Conservation (phyloP, 331 rosid species). For the Acacia pycnantha region DNA sequence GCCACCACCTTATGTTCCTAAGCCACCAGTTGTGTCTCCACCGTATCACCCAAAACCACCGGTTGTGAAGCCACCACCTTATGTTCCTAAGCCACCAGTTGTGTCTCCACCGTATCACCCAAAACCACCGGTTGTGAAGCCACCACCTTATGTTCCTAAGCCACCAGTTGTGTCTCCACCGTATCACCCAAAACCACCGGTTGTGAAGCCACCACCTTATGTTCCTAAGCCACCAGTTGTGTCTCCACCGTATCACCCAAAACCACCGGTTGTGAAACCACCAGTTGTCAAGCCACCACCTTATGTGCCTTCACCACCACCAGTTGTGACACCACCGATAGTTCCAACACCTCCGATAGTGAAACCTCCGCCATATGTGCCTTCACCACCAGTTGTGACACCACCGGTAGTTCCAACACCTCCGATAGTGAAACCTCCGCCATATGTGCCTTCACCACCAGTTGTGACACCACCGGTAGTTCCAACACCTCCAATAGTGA, state of each 20-base stretch:
- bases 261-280: background rate
- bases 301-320: background rate
- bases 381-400: conserved; percentile 16
- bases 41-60: conserved; percentile 13
- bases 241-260: conserved; percentile 6
- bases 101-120: conserved; percentile 24
- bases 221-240: background rate
- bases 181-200: conserved; percentile 16
- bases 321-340: background rate
- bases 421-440: background rate
- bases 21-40: conserved; percentile 31
- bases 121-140: conserved; percentile 23
- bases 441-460: background rate
- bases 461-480: conserved; percentile 22
- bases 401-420: conserved; percentile 23
- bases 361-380: conserved; percentile 22
- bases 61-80: background rate
- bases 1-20: no score
- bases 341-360: conserved; percentile 22
- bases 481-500: background rate
- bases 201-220: conserved; percentile 19
- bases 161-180: conserved; percentile 13
- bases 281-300: background rate
- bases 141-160: conserved; percentile 11
- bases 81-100: background rate